Evolutionary conservation across 2,329 filamentous ascomycete species (phyloP).

Genomic region (Acephala macrosclerotiorum): DNA sequence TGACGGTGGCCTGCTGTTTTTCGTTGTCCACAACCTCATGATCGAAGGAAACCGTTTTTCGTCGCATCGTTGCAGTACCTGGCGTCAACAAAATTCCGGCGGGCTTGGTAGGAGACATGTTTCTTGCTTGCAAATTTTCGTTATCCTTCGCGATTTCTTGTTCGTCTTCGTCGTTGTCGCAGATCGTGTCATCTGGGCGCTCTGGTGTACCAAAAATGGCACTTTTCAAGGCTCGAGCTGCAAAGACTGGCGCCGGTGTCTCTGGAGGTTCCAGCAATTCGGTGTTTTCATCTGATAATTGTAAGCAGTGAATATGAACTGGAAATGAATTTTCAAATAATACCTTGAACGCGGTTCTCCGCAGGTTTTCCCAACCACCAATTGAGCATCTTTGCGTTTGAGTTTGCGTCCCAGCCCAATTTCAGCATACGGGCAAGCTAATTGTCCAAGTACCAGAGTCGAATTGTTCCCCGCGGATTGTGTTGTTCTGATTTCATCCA

Average conservation of each 20-base stretch:
- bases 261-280: constrained; percentile 59
- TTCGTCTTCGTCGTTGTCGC: constrained; percentile 37
- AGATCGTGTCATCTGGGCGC: constrained; percentile 44
- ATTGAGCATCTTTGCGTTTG: constrained; percentile 40
- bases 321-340: not conserved
- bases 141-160: constrained; percentile 21
- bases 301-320: constrained; percentile 20
- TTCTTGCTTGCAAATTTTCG: constrained; percentile 38
- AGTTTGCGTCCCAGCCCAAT: constrained; percentile 4
- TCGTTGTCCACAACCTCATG: constrained; percentile 54
- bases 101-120: constrained; percentile 43
- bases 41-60: constrained; percentile 72
- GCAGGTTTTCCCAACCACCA: constrained; percentile 43
- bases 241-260: constrained; percentile 72
- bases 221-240: constrained; percentile 68
- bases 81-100: constrained; percentile 68
- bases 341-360: constrained; percentile 39
- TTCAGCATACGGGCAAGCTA: not conserved
- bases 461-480: not conserved
- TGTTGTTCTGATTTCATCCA: not conserved
- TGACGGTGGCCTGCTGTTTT: constrained; percentile 24
- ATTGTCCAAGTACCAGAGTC: not conserved
- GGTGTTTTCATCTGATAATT: constrained; percentile 27
- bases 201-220: constrained; percentile 68
- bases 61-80: constrained; percentile 64